Evolutionary conservation across 768 basidiomycete species (phyloP), one percentile per base, ranked within the genome.

Genomic region (Lentinula edodes): DNA sequence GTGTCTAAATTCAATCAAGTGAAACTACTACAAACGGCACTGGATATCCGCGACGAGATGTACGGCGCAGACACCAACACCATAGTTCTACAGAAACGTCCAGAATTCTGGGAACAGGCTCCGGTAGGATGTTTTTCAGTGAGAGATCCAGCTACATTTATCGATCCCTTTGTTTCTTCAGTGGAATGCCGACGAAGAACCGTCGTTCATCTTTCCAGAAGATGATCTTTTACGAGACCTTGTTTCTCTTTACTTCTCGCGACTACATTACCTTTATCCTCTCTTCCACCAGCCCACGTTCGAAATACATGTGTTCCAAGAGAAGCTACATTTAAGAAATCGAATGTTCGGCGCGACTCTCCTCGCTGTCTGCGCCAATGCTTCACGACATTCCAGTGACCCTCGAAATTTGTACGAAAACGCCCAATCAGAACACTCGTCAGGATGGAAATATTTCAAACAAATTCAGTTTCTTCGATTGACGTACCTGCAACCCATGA

Each of bases 221-320:
- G 60, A 67, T 1, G 76, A 76, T 23, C 70, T 88, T 18, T 71
- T 75, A 9, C 57, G 63, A 8, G 39, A 52, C 0, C 71, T 88
- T 18, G 70, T 87, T 57, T 73, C 83, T 34, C 68, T 77, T n/a
- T 86, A 80, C 63, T 88, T 88, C 66, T 60, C 59, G 1, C 52
- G 73, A 34, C 28, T 72, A 58, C 80, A 85, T 63, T 54, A 66
- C 10, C 63, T 75, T 32, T 65, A 73, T 1, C 84, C 85, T 0
- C 67, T 88, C 2, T 67, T 88, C 9, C 85, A 87, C 62, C 74
- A 78, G 2, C 78, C 78, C 1, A 75, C 75, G n/a, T 86, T 88
- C 61, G 74, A 80, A 39, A 51, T 34, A 35, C 51, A 67, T 68
- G 16, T 73, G 74, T 48, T 65, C 78, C 42, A 63, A 60, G 8